Conservation (phyloP, 768 basidiomycete species). For the Calocera viscosa region DNA sequence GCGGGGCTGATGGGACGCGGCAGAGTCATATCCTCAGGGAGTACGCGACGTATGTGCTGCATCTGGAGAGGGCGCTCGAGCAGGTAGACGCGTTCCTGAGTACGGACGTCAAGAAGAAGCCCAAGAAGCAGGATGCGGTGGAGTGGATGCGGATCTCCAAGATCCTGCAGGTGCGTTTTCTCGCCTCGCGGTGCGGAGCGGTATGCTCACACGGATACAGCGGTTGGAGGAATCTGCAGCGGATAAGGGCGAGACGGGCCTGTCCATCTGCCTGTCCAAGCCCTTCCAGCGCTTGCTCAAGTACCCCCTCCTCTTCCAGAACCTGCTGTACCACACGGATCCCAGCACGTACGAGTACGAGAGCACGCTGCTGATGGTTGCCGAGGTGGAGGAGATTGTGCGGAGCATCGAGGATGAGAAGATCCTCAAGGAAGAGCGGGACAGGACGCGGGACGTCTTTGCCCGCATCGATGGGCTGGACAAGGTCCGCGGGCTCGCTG, state of each 20-base stretch:
- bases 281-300: slow-evolving; percentile 95
- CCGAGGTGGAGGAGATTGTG: slow-evolving; percentile 92
- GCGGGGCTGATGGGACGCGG: too few species aligned
- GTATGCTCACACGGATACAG: slow-evolving; percentile 9
- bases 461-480: slow-evolving; percentile 94
- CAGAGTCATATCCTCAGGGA: slow-evolving; percentile 89
- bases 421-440: slow-evolving; percentile 88
- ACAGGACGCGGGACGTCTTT: slow-evolving; percentile 87
- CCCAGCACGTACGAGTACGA: slow-evolving; percentile 97
- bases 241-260: slow-evolving; percentile 83
- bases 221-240: slow-evolving; percentile 66
- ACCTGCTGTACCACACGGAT: slow-evolving; percentile 90
- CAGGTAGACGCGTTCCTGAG: slow-evolving; percentile 73
- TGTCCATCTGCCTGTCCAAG: slow-evolving; percentile 90
- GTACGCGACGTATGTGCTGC: slow-evolving; percentile 89
- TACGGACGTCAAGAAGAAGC: slow-evolving; percentile 50
- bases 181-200: too few species aligned
- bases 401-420: slow-evolving; percentile 97
- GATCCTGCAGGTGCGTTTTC: slow-evolving; percentile 37
- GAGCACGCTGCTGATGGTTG: slow-evolving; percentile 88
- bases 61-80: slow-evolving; percentile 78
- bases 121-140: slow-evolving; percentile 66
- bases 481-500: slow-evolving; percentile 68
- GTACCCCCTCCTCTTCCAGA: slow-evolving; percentile 95
- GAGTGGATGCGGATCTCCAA: slow-evolving; percentile 71